Conservation (phyloP, 1,139 yeast genomes). For the Yamadazyma songkhlaensis region DNA sequence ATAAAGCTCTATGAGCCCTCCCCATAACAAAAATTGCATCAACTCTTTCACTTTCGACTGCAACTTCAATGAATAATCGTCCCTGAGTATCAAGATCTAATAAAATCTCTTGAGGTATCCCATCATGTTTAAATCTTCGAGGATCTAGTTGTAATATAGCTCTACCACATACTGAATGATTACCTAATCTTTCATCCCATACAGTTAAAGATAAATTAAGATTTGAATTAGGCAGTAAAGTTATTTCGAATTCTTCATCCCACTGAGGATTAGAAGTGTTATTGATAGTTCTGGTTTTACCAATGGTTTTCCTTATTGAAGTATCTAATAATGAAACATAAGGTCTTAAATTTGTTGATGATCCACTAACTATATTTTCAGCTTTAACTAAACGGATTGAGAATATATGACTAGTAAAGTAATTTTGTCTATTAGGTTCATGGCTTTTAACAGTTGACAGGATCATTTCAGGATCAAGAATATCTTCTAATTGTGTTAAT, state of each 20-base stretch:
- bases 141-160: constrained; percentile 65
- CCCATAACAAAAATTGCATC: constrained; percentile 83
- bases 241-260: constrained; percentile 84
- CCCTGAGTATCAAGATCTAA: constrained; percentile 73
- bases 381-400: constrained; percentile 68
- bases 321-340: constrained; percentile 70
- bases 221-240: constrained; percentile 36
- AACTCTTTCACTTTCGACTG: constrained; percentile 73
- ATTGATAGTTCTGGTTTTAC: constrained; percentile 65
- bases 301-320: constrained; percentile 54
- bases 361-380: constrained; percentile 49
- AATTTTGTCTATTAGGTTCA: constrained; percentile 30
- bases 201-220: constrained; percentile 57
- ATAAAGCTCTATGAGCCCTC: constrained; percentile 63
- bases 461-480: constrained; percentile 60
- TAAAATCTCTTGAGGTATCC: constrained; percentile 60
- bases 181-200: constrained; percentile 67
- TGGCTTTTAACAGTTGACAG: constrained; percentile 42
- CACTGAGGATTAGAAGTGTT: constrained; percentile 73
- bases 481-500: constrained; percentile 58
- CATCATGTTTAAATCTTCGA: constrained; percentile 61
- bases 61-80: constrained; percentile 56
- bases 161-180: constrained; percentile 70
- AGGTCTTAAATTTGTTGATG: constrained; percentile 54
- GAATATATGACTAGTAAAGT: constrained; percentile 54